Evolutionary conservation across 345 rosid genomes (phyloP), one percentile per base, ranked within the genome.

Genomic region (Pistacia integerrima): DNA sequence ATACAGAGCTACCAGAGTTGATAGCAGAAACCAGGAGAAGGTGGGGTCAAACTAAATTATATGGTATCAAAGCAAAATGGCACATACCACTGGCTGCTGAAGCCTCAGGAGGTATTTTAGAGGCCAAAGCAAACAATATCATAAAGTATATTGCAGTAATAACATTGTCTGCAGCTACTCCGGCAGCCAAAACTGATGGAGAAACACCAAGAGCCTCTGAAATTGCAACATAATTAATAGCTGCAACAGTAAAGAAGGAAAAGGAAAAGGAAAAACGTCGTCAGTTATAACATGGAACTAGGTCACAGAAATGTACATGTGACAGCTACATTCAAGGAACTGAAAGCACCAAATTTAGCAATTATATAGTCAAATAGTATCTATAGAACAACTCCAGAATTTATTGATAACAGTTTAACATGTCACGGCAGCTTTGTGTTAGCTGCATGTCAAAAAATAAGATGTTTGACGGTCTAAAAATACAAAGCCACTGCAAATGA

Each of bases 211-310:
- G 89, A 67, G 95, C 98, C 78, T 94, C 90, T 33, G 95, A 86
- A 77, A 94, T 82, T 17, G 98, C 98, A 72, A 94, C 89, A 79
- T 89, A 94, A 68, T 94, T 94, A 74, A 94, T 93, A 44, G 93
- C 98, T 91, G 82, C 82, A 84, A 55, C 20, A 64, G 68, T 12
- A 51, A 35, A 48, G 52, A 33, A 74, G 48, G 17, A 41, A 74
- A 77, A 62, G 52, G 46, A 33, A 44, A 75, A 71, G 16, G 60
- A 4, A 67, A 67, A 48, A 48, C 10, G 22, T 67, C 13, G 22
- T 11, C 6, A 46, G 51, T 41, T 67, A 67, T 5, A 17, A 54
- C 41, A 64, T 25, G 59, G 35, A 44, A 30, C 38, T 33, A 51
- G 25, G 17, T 44, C 41, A 59, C 6, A 36, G 54, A 62, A 71